Evolutionary conservation across 345 rosid species (phyloP).

Genomic region (Euphorbia pulcherrima): DNA sequence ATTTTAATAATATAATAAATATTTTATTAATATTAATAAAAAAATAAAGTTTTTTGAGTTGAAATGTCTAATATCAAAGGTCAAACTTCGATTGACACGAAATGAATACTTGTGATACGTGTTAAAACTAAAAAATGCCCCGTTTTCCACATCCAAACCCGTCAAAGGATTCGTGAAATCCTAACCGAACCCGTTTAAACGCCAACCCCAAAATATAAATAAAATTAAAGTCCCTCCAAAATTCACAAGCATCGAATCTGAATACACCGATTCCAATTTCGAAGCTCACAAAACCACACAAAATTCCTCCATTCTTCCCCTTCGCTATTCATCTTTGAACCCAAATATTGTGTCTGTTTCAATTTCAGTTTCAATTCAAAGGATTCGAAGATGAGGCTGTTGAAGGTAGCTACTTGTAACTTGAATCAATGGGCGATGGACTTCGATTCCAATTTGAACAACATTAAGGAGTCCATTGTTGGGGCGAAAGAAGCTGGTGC

Average conservation of each 20-base stretch:
- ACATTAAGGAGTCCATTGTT: constrained; percentile 70
- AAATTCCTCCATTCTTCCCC: background rate
- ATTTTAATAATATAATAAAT: too few relatives aligned
- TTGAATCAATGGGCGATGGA: constrained; percentile 98
- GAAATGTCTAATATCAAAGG: too few relatives aligned
- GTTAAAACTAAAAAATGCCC: background rate
- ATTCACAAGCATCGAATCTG: background rate
- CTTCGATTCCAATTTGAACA: constrained; percentile 67
- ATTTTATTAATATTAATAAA: too few relatives aligned
- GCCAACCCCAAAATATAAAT: background rate
- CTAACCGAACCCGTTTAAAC: background rate
- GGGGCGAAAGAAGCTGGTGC: constrained; percentile 72
- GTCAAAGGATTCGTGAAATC: background rate
- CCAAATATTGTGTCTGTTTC: background rate
- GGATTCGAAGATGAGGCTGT: constrained; percentile 54
- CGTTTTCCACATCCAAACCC: background rate
- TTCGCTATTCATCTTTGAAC: background rate
- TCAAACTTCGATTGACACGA: background rate
- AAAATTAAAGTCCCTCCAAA: constrained; percentile 1
- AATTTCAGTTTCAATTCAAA: background rate
- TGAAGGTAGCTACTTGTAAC: constrained; percentile 84
- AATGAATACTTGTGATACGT: background rate
- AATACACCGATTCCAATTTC: background rate
- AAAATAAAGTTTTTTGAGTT: too few relatives aligned
- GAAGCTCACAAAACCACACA: background rate